Conservation (phyloP, 2,329 filamentous ascomycete species). For the Phialophora tarda region DNA sequence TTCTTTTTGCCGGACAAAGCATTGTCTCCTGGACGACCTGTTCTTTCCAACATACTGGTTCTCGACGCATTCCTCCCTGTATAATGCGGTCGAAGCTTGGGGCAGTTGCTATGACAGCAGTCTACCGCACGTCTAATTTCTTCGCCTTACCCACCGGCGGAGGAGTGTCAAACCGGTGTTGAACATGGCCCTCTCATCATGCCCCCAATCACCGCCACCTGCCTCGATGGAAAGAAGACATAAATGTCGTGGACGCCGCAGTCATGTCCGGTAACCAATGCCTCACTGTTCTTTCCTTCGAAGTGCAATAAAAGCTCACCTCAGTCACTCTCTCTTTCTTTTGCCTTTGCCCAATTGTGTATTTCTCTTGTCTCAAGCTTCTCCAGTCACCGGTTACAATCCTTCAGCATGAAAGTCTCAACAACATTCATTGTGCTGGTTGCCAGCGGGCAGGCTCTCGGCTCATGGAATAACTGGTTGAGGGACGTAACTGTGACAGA, state of each 20-base stretch:
- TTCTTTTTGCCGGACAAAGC: not conserved
- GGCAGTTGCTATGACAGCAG: constrained; percentile 33
- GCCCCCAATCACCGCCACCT: constrained; percentile 1
- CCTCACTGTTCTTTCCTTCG: constrained; percentile 25
- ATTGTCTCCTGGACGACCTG: constrained; percentile 14
- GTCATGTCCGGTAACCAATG: constrained; percentile 16
- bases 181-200: constrained; percentile 26
- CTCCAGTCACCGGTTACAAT: not conserved
- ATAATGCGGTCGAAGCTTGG: constrained; percentile 17
- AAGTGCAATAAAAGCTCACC: constrained; percentile 25
- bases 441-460: constrained; percentile 18
- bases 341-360: constrained; percentile 18
- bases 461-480: constrained; percentile 30
- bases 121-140: constrained; percentile 35
- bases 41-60: not conserved
- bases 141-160: constrained; percentile 25
- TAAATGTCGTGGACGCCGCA: constrained; percentile 23
- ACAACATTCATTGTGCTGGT: constrained; percentile 28
- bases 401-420: constrained; percentile 28
- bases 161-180: constrained; percentile 17
- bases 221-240: constrained; percentile 23
- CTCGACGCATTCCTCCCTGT: constrained; percentile 9
- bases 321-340: constrained; percentile 27
- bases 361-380: not conserved
- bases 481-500: constrained; percentile 29